Percentiles rank a stretch among this genome's conserved stretches.
Conservation (phyloP, 2,329 filamentous ascomycete species). For the Trichoderma sp. region DNA sequence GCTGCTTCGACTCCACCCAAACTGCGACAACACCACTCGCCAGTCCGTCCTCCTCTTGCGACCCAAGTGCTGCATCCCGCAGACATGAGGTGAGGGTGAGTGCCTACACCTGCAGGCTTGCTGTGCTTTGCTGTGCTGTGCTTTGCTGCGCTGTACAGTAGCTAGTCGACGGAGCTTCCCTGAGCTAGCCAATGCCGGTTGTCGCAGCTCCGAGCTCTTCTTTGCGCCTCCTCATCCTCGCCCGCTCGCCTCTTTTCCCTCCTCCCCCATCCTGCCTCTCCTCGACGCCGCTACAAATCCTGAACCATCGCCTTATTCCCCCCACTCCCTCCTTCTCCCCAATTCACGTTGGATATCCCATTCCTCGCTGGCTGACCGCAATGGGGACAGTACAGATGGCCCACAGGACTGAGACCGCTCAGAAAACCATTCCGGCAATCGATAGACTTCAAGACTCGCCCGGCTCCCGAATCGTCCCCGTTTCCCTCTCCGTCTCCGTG, state of each 20-base stretch:
- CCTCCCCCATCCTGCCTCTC: not conserved
- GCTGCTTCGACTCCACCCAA: constrained; percentile 14
- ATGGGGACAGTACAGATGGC: constrained; percentile 48
- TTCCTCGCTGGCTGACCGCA: constrained; percentile 27
- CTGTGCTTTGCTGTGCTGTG: no score
- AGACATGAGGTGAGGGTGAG: constrained; percentile 22
- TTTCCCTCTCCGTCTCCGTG: constrained; percentile 38
- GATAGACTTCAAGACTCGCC: constrained; percentile 44
- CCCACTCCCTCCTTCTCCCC: constrained; percentile 11
- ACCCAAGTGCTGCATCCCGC: constrained; percentile 3
- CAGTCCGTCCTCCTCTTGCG: not conserved
- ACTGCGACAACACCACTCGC: constrained; percentile 12
- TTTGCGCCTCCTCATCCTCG: constrained; percentile 14
- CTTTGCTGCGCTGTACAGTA: no score
- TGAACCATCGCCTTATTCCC: not conserved
- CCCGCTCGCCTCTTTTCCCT: not conserved
- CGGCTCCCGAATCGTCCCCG: constrained; percentile 54
- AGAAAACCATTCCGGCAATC: constrained; percentile 40
- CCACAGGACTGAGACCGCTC: constrained; percentile 50
- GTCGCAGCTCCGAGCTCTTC: constrained; percentile 15
- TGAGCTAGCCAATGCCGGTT: constrained; percentile 3
- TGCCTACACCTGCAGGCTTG: no score
- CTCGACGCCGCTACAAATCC: not conserved
- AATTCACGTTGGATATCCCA: not conserved
- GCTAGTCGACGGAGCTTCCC: not conserved